Base-by-base conservation (phyloP, 2,329 filamentous ascomycete species). In the Sporothrix mexicana region DNA sequence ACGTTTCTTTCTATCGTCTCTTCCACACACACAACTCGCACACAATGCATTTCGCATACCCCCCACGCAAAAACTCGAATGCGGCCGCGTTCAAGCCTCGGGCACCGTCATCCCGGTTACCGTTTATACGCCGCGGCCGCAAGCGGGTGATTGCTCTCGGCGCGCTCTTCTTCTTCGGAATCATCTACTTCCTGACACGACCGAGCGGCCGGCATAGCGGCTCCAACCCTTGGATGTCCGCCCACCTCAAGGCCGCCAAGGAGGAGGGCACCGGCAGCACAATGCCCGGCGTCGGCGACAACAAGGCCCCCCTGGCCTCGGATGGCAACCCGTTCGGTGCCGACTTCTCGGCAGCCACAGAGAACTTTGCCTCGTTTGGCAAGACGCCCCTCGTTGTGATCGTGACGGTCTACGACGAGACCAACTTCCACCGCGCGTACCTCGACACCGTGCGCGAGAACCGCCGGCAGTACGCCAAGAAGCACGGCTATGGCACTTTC, bases 401-500 rank as follows among this genome's bases (percentile, higher is more conserved):
- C 69, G 93, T 99, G 74, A 98, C 96, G 1, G 89, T 95, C 9
- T 82, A 98, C 72, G 93, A 98, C 80, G 87, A 90, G 73, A 84
- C 85, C 69, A 84, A 82, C 53, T 88, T 91, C 77, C 90, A 89
- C 78, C 84, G 88, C 47, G 85, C 85, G 57, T 97, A 95, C 82
- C 85, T 92, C 72, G 85, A 91, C 73, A 89, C 89, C 77, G 88
- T 99, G 75, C 91, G 90, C 80, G 88, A 93, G 77, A 99, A 99
- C 81, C 86, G 96, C 77, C 87, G 92, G 78, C 88, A 92, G 75
- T 99, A 98, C 82, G 96, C 95, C 8, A 87, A 88, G 76, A 91
- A 89, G 79, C 94, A 98, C 83, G 95, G 95, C 77, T 98, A 99
- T 81, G 87, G 89, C 51, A 92, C 91, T 55, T 95, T 98, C 86